Evolutionary conservation across 179 eudicot species (phyloP).

Genomic region (Amaranthus tricolor): DNA sequence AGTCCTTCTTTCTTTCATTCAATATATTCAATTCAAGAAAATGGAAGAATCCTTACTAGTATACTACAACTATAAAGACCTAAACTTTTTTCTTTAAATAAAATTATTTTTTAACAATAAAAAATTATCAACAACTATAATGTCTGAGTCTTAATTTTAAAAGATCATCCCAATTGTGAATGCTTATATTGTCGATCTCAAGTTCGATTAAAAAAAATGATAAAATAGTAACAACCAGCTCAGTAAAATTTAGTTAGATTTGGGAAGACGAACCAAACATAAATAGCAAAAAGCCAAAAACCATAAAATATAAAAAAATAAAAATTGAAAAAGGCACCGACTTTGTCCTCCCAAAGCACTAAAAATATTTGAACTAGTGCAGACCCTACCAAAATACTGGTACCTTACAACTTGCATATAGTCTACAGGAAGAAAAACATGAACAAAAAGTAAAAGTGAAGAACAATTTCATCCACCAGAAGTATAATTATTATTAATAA

Average conservation of each 20-base stretch:
- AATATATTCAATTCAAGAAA: conserved; percentile 26
- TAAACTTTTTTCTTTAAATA: conserved; percentile 14
- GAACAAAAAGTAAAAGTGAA: neutral
- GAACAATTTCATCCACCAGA: neutral
- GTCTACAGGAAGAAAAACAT: neutral
- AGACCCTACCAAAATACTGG: conserved; percentile 26
- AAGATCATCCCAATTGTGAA: too few species aligned
- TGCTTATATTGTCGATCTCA: too few species aligned
- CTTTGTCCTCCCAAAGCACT: conserved; percentile 29
- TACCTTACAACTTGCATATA: conserved; percentile 22
- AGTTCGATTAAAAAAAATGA: too few species aligned
- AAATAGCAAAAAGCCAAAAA: too few species aligned
- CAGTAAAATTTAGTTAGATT: too few species aligned
- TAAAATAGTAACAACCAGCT: too few species aligned
- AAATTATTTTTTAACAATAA: conserved; percentile 17
- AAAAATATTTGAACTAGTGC: conserved; percentile 18
- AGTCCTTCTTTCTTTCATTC: neutral
- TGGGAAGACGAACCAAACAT: too few species aligned
- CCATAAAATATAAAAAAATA: conserved; percentile 20
- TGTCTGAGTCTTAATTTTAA: too few species aligned
- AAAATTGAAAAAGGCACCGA: conserved; percentile 32
- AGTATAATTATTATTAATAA: neutral
- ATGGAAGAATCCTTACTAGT: conserved; percentile 28
- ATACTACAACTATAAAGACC: conserved; percentile 25
- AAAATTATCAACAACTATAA: too few species aligned